Percentiles rank a stretch among this genome's conserved stretches.
These are phyloP conservation scores for Nannochloropsis oceanica DNA, from an alignment of 108 stramenopile species.

Conservation along the genomic window DNA sequence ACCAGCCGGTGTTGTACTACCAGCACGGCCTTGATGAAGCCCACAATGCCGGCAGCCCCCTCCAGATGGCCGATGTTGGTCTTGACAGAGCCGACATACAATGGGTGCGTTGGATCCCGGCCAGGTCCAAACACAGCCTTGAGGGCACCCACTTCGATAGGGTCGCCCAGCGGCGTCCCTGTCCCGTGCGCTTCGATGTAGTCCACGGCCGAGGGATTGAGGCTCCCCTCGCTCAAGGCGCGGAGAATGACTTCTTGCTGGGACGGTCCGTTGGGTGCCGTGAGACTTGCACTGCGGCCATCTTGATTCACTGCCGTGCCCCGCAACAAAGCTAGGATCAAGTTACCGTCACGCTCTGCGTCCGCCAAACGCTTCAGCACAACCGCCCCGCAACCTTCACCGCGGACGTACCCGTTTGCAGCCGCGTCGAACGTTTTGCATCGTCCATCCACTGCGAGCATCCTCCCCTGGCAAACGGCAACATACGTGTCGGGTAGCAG, in stretches of 20 bases:
- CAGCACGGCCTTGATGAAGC: conserved; percentile 35
- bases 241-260: conserved; percentile 16
- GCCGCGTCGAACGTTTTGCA: conserved; percentile 26
- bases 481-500: conserved; percentile 25
- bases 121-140: conserved; percentile 20
- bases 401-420: conserved; percentile 19
- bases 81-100: conserved; percentile 37
- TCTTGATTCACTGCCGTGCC: conserved; percentile 38
- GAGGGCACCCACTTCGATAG: conserved; percentile 36
- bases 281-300: conserved; percentile 35
- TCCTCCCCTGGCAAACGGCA: conserved; percentile 28
- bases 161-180: conserved; percentile 42
- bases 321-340: not conserved
- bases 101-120: conserved; percentile 2
- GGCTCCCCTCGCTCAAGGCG: conserved; percentile 15
- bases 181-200: conserved; percentile 43
- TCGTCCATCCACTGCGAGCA: conserved; percentile 28
- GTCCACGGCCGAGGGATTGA: not conserved
- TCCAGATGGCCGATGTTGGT: conserved; percentile 44
- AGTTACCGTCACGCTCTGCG: not conserved
- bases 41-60: conserved; percentile 38
- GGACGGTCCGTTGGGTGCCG: conserved; percentile 37
- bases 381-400: conserved; percentile 21
- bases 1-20: conserved; percentile 20
- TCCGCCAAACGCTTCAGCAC: conserved; percentile 16